phyloP scores from a whole-genome alignment of 208 protist genomes.

The Leishmania tropica region DNA sequence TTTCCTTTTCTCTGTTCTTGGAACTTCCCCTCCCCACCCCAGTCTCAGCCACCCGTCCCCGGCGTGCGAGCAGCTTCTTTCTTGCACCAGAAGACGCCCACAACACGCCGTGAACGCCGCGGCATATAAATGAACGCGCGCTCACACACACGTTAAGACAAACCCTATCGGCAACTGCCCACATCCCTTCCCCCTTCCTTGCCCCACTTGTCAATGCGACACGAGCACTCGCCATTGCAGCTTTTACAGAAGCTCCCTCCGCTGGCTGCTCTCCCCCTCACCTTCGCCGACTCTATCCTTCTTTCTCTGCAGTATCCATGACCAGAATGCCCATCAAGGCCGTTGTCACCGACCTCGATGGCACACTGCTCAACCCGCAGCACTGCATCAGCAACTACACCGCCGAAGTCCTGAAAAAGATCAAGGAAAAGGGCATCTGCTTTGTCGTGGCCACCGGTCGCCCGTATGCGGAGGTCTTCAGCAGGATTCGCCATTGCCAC shows the following conservation, averaged over 20 bases:
- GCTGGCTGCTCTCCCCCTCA: neutral
- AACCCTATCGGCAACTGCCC: neutral
- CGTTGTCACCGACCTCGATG: conserved; percentile 52
- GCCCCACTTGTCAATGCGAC: neutral
- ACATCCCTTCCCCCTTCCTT: neutral
- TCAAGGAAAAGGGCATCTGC: conserved; percentile 34
- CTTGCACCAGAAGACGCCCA: neutral
- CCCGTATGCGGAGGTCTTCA: conserved; percentile 33
- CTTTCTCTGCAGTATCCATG: neutral
- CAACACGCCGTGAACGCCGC: neutral
- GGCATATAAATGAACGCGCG: neutral
- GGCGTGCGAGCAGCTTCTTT: neutral
- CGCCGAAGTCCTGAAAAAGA: conserved; percentile 17
- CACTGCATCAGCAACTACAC: conserved; percentile 43
- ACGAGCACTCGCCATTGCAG: neutral
- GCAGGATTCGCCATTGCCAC: conserved; percentile 17
- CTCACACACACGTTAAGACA: neutral
- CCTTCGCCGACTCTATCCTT: neutral
- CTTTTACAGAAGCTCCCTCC: neutral
- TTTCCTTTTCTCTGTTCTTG: neutral
- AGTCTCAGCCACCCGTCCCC: neutral
- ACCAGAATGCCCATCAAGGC: conserved; percentile 42
- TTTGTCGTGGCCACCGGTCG: conserved; percentile 52
- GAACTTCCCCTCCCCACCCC: neutral
- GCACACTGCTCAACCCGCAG: conserved; percentile 47